These are phyloP conservation scores for Waitea zeae DNA, from an alignment of 1,284 basidiomycete genomes.

Conservation along the genomic window DNA sequence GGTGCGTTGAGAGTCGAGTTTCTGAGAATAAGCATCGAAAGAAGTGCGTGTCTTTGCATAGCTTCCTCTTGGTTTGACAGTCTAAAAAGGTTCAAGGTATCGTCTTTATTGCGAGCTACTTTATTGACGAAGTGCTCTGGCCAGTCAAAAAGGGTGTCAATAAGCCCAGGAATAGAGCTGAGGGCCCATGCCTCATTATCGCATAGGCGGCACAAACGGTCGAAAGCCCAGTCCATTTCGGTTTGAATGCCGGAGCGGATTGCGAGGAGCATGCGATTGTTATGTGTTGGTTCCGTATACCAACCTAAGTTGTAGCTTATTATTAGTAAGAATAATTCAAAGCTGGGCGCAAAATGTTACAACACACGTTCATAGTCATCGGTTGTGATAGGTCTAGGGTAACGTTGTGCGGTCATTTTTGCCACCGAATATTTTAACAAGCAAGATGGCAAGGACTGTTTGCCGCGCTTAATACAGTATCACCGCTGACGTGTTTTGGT, in stretches of 20 bases:
- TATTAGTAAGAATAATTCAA: constrained; percentile 4
- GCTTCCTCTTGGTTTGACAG: constrained; percentile 26
- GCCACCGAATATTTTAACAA: background rate
- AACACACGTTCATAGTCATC: constrained; percentile 61
- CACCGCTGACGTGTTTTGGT: too few species aligned
- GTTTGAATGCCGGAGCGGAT: constrained; percentile 57
- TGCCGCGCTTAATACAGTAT: background rate
- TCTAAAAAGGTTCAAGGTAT: constrained; percentile 33
- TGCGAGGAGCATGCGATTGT: constrained; percentile 69
- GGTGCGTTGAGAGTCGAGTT: constrained; percentile 53
- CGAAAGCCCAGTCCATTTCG: constrained; percentile 70
- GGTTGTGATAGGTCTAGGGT: constrained; percentile 26
- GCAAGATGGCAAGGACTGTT: background rate
- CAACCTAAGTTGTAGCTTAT: constrained; percentile 31
- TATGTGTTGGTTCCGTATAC: constrained; percentile 56
- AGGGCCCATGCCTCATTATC: constrained; percentile 59
- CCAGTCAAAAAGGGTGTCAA: constrained; percentile 68
- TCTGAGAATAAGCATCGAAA: constrained; percentile 60
- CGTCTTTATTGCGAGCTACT: constrained; percentile 25
- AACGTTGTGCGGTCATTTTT: background rate
- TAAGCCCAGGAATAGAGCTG: constrained; percentile 49
- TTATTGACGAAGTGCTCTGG: constrained; percentile 56
- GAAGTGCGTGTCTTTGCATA: constrained; percentile 48
- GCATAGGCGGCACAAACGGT: constrained; percentile 60
- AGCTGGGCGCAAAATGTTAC: constrained; percentile 12